Conservation (phyloP, 306 rosid species). For the Astragalus membranaceus region DNA sequence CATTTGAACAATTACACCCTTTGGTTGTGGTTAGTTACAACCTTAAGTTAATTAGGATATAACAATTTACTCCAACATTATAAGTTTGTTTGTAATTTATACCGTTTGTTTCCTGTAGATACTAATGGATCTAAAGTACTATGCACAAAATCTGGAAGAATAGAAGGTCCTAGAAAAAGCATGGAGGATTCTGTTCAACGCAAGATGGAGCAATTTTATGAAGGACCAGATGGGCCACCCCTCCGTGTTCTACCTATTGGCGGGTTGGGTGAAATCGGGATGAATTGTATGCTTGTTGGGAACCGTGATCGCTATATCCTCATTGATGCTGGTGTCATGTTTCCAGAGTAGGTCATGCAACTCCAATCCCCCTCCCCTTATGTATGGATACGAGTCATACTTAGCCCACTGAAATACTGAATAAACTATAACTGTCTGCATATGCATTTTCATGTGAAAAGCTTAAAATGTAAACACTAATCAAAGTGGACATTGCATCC, state of each 20-base stretch:
- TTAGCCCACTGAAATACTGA: not conserved
- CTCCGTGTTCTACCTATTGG: constrained; percentile 95
- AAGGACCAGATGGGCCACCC: constrained; percentile 91
- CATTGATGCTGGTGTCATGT: constrained; percentile 96
- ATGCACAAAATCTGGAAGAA: constrained; percentile 36
- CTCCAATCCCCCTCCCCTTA: not conserved
- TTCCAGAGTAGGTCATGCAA: constrained; percentile 41
- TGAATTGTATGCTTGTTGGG: constrained; percentile 99
- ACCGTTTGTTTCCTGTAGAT: constrained; percentile 29
- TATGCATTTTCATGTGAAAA: not conserved
- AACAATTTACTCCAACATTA: not conserved
- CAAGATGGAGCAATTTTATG: constrained; percentile 88
- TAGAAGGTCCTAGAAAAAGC: constrained; percentile 65
- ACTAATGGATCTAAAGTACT: constrained; percentile 37
- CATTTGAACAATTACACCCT: too few relatives aligned
- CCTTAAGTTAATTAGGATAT: too few relatives aligned
- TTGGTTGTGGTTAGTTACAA: too few relatives aligned
- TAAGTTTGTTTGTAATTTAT: constrained; percentile 1
- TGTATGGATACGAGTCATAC: not conserved
- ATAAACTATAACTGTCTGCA: not conserved
- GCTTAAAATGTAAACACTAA: not conserved
- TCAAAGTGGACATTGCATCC: constrained; percentile 2
- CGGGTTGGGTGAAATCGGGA: constrained; percentile 95
- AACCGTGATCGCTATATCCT: constrained; percentile 83
- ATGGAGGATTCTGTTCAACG: constrained; percentile 95